phyloP scores from a whole-genome alignment of 2,329 filamentous ascomycete species.

The Fusarium napiforme region DNA sequence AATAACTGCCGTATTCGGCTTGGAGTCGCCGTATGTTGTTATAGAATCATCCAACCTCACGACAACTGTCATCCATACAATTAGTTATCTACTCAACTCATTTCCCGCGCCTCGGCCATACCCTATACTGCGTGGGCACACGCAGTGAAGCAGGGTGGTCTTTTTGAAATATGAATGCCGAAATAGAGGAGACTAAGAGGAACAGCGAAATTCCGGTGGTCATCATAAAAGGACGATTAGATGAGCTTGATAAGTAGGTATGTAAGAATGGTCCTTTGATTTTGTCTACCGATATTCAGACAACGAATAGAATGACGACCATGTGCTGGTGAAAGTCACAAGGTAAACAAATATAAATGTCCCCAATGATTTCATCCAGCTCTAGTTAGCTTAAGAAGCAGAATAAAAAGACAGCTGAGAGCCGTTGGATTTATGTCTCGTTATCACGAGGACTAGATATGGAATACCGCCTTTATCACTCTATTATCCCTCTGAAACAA shows the following conservation, averaged over 20 bases:
- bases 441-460: not conserved
- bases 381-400: not conserved
- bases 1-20: not conserved
- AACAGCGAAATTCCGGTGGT: not conserved
- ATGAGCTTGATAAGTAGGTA: not conserved
- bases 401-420: not conserved
- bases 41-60: not conserved
- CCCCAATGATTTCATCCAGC: too few species aligned
- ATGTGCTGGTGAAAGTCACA: not conserved
- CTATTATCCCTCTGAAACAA: not conserved
- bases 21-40: not conserved
- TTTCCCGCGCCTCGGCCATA: not conserved
- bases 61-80: not conserved
- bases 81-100: not conserved
- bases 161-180: not conserved
- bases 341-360: not conserved
- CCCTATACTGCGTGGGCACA: not conserved
- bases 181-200: not conserved
- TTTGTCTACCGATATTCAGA: not conserved
- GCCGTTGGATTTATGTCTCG: not conserved
- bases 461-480: not conserved
- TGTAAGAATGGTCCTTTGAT: not conserved
- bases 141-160: not conserved
- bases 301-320: not conserved
- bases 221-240: not conserved